Evolutionary conservation across 2,329 filamentous ascomycete species (phyloP).

Genomic region (Raffaelea arxii): DNA sequence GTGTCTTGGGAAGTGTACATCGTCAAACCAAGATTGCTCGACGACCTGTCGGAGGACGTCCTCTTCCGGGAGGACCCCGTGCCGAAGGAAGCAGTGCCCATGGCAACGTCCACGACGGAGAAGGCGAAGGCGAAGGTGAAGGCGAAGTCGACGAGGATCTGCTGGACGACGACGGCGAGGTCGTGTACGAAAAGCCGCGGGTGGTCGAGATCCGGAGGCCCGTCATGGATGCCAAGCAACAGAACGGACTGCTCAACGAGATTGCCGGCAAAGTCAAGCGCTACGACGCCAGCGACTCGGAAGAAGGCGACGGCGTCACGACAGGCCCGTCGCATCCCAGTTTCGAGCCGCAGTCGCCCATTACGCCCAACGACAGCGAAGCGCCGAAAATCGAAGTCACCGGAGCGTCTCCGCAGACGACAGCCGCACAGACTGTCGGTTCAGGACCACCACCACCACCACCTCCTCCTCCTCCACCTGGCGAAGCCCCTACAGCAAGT

Average conservation of each 20-base stretch:
- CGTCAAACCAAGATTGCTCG: slow-evolving; percentile 48
- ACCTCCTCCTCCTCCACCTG: slow-evolving; percentile 26
- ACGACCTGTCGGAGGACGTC: slow-evolving; percentile 35
- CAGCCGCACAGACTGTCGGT: background rate
- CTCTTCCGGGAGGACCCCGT: background rate
- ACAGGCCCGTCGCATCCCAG: slow-evolving; percentile 69
- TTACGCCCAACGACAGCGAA: slow-evolving; percentile 53
- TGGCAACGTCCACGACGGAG: slow-evolving; percentile 23
- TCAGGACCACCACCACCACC: slow-evolving; percentile 2
- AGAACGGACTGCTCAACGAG: slow-evolving; percentile 56
- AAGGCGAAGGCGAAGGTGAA: slow-evolving; percentile 41
- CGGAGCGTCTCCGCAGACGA: slow-evolving; percentile 14
- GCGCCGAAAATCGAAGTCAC: slow-evolving; percentile 52
- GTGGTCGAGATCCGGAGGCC: slow-evolving; percentile 72
- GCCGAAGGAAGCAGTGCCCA: slow-evolving; percentile 8
- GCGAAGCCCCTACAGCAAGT: slow-evolving; percentile 19
- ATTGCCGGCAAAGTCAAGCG: slow-evolving; percentile 67
- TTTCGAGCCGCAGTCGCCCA: slow-evolving; percentile 59
- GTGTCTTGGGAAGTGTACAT: slow-evolving; percentile 63
- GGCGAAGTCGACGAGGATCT: slow-evolving; percentile 31
- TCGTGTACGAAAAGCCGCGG: slow-evolving; percentile 68
- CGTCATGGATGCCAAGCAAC: slow-evolving; percentile 52
- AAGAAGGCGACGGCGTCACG: slow-evolving; percentile 56
- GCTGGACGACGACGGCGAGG: slow-evolving; percentile 33
- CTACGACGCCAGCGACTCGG: slow-evolving; percentile 64